These are phyloP conservation scores for Pyrenochaeta sp. DNA, from an alignment of 2,329 filamentous ascomycete species.

Conservation along the genomic window DNA sequence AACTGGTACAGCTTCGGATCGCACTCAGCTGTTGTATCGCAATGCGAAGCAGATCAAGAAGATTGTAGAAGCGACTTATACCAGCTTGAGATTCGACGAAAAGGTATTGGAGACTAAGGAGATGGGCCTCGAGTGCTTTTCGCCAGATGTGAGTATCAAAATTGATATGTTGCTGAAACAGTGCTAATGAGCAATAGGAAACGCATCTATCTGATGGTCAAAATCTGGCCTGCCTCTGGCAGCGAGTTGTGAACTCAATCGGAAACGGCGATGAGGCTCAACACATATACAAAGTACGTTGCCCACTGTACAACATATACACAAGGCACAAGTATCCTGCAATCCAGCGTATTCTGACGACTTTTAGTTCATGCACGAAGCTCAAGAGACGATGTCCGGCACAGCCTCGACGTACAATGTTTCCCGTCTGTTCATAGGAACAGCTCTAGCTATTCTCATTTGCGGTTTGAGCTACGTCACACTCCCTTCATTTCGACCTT, in stretches of 20 bases:
- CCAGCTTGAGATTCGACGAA: conserved; percentile 59
- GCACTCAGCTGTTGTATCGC: conserved; percentile 72
- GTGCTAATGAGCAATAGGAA: conserved; percentile 5
- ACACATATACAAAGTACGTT: conserved; percentile 56
- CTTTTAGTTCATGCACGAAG: conserved; percentile 69
- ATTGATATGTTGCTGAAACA: not conserved
- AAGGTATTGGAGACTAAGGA: conserved; percentile 12
- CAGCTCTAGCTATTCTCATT: conserved; percentile 55
- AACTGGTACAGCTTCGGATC: conserved; percentile 57
- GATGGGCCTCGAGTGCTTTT: conserved; percentile 18
- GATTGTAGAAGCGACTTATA: conserved; percentile 79
- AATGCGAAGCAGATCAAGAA: conserved; percentile 84
- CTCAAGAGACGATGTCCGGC: conserved; percentile 83
- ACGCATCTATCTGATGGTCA: conserved; percentile 33
- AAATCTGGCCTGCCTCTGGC: conserved; percentile 75
- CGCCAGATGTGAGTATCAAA: conserved; percentile 8
- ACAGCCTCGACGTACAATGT: conserved; percentile 94
- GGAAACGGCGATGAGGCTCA: conserved; percentile 15
- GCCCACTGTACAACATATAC: not conserved
- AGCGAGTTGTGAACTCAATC: conserved; percentile 36
- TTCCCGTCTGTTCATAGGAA: conserved; percentile 63
- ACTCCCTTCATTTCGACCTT: conserved; percentile 51
- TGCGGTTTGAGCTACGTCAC: conserved; percentile 48
- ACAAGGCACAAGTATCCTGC: not conserved
- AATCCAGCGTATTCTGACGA: conserved; percentile 11